phyloP scores from a whole-genome alignment of 1,139 yeast genomes.

The Suhomyces ambrosiae region DNA sequence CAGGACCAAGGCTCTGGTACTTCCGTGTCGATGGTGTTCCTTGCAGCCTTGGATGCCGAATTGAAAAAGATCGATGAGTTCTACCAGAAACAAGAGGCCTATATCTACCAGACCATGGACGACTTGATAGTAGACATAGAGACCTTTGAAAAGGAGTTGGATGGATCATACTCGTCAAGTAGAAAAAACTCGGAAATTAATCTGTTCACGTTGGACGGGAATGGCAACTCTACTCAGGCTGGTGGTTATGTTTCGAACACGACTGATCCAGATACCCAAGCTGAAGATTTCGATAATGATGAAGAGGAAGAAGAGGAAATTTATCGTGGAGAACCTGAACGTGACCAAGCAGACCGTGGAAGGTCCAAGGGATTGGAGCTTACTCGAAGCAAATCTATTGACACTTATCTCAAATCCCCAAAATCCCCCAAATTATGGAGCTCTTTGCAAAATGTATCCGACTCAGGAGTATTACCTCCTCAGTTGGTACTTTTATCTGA shows the following conservation, averaged over 20 bases:
- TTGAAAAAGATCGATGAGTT: slow-evolving; percentile 61
- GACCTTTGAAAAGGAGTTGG: slow-evolving; percentile 42
- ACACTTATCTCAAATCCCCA: slow-evolving; percentile 42
- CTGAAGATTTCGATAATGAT: slow-evolving; percentile 33
- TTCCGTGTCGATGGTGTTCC: slow-evolving; percentile 41
- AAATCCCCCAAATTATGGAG: slow-evolving; percentile 42
- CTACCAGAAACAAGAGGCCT: slow-evolving; percentile 53
- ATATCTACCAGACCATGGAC: slow-evolving; percentile 50
- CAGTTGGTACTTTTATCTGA: slow-evolving; percentile 45
- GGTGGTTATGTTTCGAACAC: slow-evolving; percentile 22
- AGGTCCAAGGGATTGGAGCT: slow-evolving; percentile 15
- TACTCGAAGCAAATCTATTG: slow-evolving; percentile 36
- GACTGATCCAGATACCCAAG: slow-evolving; percentile 38
- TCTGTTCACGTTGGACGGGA: slow-evolving; percentile 12
- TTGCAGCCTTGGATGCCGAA: slow-evolving; percentile 59
- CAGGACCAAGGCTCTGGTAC: slow-evolving; percentile 20
- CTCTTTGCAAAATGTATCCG: slow-evolving; percentile 22
- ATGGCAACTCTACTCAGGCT: slow-evolving; percentile 19
- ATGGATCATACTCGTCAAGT: slow-evolving; percentile 7
- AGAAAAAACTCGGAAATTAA: slow-evolving; percentile 12
- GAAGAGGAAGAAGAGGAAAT: slow-evolving; percentile 24
- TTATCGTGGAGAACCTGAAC: slow-evolving; percentile 8
- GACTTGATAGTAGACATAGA: slow-evolving; percentile 55
- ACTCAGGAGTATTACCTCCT: slow-evolving; percentile 34
- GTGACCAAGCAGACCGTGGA: slow-evolving; percentile 7